Evolutionary conservation across 108 stramenopile species (phyloP).

Genomic region (Cyclotella kingstonii): DNA sequence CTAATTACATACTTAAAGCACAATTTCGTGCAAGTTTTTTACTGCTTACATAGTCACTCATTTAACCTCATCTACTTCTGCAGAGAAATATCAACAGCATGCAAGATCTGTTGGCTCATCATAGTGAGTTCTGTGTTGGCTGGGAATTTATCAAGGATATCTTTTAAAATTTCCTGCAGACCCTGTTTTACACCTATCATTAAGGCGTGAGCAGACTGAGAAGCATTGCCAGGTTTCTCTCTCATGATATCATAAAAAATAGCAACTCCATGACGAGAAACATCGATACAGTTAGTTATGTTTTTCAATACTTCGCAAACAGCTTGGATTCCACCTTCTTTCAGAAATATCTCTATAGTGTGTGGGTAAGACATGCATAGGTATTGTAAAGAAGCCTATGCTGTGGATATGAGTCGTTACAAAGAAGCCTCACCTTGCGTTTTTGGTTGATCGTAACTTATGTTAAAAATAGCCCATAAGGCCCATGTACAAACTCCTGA

Average conservation of each 20-base stretch:
- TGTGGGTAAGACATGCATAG: not conserved
- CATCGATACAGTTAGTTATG: not conserved
- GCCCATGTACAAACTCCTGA: conserved; percentile 2
- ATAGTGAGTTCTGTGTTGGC: not conserved
- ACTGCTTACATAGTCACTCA: not conserved
- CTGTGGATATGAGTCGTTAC: not conserved
- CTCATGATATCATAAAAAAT: conserved; percentile 7
- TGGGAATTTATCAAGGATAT: not conserved
- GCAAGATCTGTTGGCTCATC: conserved; percentile 4
- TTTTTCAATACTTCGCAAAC: conserved; percentile 2
- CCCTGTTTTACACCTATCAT: not conserved
- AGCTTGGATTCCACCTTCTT: not conserved
- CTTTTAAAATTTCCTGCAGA: not conserved
- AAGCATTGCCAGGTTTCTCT: not conserved
- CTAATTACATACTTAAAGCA: too few relatives aligned
- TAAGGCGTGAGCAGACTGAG: not conserved
- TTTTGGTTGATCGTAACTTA: conserved; percentile 3
- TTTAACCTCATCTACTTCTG: not conserved
- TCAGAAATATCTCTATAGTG: not conserved
- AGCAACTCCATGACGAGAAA: conserved; percentile 2
- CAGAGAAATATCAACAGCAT: not conserved
- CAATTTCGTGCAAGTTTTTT: too few relatives aligned
- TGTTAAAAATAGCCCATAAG: not conserved
- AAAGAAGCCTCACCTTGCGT: not conserved
- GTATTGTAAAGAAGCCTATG: not conserved